Conservation (phyloP, 257 asterid genomes). For the Solanum sitiens region DNA sequence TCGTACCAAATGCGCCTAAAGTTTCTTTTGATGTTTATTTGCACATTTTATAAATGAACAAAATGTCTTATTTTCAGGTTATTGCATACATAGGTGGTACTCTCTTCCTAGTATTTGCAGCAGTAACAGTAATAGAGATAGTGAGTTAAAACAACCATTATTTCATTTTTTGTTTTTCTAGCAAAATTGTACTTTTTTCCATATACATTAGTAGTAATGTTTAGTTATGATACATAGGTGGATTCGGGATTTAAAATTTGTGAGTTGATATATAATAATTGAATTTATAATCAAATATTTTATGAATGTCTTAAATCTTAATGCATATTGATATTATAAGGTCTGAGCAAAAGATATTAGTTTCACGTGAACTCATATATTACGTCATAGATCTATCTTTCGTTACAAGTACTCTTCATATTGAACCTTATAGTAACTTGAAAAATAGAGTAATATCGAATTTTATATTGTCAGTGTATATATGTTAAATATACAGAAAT, state of each 20-base stretch:
- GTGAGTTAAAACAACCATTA: slow-evolving; percentile 6
- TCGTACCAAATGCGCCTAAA: neutral
- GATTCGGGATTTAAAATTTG: neutral
- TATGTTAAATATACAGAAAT: no score
- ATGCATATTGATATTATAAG: neutral
- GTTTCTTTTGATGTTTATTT: neutral
- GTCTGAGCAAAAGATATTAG: neutral
- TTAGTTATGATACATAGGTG: neutral
- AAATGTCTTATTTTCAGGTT: slow-evolving; percentile 22
- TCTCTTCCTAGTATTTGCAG: slow-evolving; percentile 82
- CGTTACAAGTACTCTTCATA: neutral
- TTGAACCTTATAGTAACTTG: neutral
- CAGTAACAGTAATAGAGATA: slow-evolving; percentile 57
- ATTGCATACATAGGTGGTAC: slow-evolving; percentile 77
- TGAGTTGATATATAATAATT: neutral
- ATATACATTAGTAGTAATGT: neutral
- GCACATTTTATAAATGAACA: neutral
- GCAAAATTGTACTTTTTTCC: neutral
- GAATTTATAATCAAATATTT: neutral
- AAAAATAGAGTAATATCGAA: neutral
- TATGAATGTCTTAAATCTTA: neutral
- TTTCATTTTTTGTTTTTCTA: neutral
- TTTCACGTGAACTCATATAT: neutral
- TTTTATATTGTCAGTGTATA: neutral
- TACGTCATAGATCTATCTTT: neutral